Evolutionary conservation across 768 basidiomycete species (phyloP).

Genomic region (Suillus subalutaceus): DNA sequence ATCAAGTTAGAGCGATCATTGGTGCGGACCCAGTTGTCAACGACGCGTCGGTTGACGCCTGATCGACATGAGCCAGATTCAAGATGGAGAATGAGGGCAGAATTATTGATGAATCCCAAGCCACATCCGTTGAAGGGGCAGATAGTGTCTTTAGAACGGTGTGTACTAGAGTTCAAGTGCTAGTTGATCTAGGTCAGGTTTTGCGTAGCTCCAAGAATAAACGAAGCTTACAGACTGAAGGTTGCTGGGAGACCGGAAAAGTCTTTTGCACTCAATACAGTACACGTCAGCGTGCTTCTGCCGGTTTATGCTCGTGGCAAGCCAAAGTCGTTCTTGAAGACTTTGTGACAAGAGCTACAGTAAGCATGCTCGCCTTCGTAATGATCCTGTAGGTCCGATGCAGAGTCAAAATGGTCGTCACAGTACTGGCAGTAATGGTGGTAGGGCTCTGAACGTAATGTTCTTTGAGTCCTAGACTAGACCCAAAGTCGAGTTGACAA

Average conservation of each 20-base stretch:
- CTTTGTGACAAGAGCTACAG: slow-evolving; percentile 44
- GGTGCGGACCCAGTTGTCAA: slow-evolving; percentile 39
- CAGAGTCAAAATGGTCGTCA: slow-evolving; percentile 41
- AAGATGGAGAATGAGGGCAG: slow-evolving; percentile 63
- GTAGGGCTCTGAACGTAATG: slow-evolving; percentile 53
- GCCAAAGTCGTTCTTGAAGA: slow-evolving; percentile 44
- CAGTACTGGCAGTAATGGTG: slow-evolving; percentile 61
- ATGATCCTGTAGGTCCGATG: slow-evolving; percentile 42
- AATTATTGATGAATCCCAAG: slow-evolving; percentile 48
- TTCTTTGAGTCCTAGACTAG: slow-evolving; percentile 41
- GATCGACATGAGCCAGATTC: slow-evolving; percentile 63
- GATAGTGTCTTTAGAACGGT: slow-evolving; percentile 42
- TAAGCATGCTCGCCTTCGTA: slow-evolving; percentile 42
- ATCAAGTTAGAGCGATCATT: slow-evolving; percentile 51
- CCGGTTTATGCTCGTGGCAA: slow-evolving; percentile 52
- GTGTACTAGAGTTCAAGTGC: slow-evolving; percentile 59
- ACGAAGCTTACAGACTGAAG: slow-evolving; percentile 19
- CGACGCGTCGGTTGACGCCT: slow-evolving; percentile 42
- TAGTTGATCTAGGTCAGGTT: slow-evolving; percentile 17
- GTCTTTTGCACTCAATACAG: slow-evolving; percentile 46
- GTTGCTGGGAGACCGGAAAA: slow-evolving; percentile 38
- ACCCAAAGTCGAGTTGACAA: slow-evolving; percentile 50
- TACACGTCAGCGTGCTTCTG: slow-evolving; percentile 46
- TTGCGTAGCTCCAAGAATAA: not conserved
- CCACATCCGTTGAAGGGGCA: slow-evolving; percentile 48